Conservation (phyloP, 2,329 filamentous ascomycete species). For the Cercospora nicotianae region DNA sequence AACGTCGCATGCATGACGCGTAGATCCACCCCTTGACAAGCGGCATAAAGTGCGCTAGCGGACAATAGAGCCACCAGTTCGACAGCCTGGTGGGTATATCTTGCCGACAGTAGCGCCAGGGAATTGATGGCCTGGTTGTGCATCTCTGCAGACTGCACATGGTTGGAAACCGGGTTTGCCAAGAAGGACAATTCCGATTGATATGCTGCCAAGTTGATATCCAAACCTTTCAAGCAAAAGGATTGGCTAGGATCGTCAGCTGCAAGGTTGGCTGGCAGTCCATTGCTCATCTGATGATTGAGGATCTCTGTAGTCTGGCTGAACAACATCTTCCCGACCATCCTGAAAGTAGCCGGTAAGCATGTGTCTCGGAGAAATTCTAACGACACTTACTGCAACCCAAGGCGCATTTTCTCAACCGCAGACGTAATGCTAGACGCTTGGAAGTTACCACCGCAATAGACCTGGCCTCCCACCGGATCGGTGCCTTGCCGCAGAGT, state of each 20-base stretch:
- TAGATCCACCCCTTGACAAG: constrained; percentile 34
- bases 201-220: constrained; percentile 65
- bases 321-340: constrained; percentile 64
- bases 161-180: constrained; percentile 61
- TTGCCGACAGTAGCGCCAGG: constrained; percentile 48
- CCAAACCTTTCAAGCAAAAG: constrained; percentile 64
- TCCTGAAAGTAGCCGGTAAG: constrained; percentile 23
- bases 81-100: constrained; percentile 31
- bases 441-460: constrained; percentile 69
- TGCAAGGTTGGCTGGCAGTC: constrained; percentile 62
- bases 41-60: constrained; percentile 26
- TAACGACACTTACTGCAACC: constrained; percentile 41
- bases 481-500: constrained; percentile 50
- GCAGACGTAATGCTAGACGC: constrained; percentile 61
- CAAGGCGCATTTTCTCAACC: constrained; percentile 40
- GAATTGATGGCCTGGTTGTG: constrained; percentile 67
- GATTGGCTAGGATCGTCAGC: constrained; percentile 56
- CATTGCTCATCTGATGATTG: constrained; percentile 60
- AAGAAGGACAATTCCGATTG: constrained; percentile 51
- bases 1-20: constrained; percentile 26
- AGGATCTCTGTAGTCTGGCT: constrained; percentile 64
- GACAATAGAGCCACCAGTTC: constrained; percentile 30
- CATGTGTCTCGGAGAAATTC: not conserved
- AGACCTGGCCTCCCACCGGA: constrained; percentile 43
- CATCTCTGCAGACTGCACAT: constrained; percentile 68